These are phyloP conservation scores for Pseudonitzschia pungens DNA, from an alignment of 108 stramenopile species.

Conservation along the genomic window DNA sequence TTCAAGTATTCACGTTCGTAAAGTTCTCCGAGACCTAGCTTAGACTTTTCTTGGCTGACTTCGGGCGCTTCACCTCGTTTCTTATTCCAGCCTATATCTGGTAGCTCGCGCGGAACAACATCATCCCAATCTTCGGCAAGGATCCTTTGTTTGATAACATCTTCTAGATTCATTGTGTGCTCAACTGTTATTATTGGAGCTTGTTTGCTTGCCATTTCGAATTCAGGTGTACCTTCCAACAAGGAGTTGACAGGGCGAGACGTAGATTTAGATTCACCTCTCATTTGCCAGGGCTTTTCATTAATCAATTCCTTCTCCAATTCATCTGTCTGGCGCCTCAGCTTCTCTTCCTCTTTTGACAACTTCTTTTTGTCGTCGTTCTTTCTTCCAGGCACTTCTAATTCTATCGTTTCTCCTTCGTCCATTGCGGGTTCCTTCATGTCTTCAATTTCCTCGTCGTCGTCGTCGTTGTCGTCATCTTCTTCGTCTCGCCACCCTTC, in stretches of 20 bases:
- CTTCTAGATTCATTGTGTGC: constrained; percentile 83
- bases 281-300: constrained; percentile 96
- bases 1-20: constrained; percentile 95
- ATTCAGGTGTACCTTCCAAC: constrained; percentile 92
- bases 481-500: constrained; percentile 28
- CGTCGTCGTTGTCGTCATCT: constrained; percentile 35
- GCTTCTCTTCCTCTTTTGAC: constrained; percentile 54
- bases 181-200: constrained; percentile 91
- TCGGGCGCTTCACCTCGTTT: constrained; percentile 85
- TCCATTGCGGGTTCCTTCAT: constrained; percentile 10
- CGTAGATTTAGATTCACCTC: constrained; percentile 82
- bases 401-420: constrained; percentile 4
- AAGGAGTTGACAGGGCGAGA: constrained; percentile 89
- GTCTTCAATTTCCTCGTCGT: constrained; percentile 32
- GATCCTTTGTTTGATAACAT: constrained; percentile 90
- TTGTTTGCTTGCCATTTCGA: constrained; percentile 88
- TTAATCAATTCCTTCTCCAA: constrained; percentile 91
- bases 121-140: constrained; percentile 96
- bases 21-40: constrained; percentile 92
- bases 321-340: constrained; percentile 77
- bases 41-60: constrained; percentile 96
- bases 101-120: constrained; percentile 89
- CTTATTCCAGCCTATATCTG: constrained; percentile 74
- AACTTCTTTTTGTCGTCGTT: constrained; percentile 30
- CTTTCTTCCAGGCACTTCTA: constrained; percentile 6